These are phyloP conservation scores for Carex parvula DNA, from an alignment of 176 grass and related monocot genomes.

Conservation along the genomic window DNA sequence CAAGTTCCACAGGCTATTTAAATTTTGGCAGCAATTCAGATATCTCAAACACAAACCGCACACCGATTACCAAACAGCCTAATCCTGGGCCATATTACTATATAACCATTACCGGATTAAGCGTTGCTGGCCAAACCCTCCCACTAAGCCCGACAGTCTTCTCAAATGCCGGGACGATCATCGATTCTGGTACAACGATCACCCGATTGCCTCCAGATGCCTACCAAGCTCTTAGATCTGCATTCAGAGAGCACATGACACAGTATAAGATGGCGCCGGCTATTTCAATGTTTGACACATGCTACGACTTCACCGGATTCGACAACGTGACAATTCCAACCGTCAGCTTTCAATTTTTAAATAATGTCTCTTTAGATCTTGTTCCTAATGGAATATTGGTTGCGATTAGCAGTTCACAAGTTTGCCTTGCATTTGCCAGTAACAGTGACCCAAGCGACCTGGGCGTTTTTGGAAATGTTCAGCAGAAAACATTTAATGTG, in stretches of 20 bases:
- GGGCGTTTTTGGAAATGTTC: conserved; percentile 39
- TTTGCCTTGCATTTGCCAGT: conserved; percentile 33
- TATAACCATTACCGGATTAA: conserved; percentile 30
- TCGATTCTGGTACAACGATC: conserved; percentile 49
- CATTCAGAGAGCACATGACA: conserved; percentile 33
- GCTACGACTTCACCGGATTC: conserved; percentile 39
- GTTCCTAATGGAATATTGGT: neutral
- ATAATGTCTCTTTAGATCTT: conserved; percentile 24
- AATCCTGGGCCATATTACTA: conserved; percentile 12
- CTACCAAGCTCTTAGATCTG: conserved; percentile 26
- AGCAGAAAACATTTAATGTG: conserved; percentile 35
- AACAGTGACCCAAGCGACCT: neutral
- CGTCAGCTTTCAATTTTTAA: conserved; percentile 26
- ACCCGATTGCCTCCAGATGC: conserved; percentile 29
- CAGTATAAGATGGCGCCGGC: conserved; percentile 11
- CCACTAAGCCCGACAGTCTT: conserved; percentile 1
- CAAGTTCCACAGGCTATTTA: conserved; percentile 37
- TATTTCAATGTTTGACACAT: conserved; percentile 18
- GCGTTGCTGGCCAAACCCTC: conserved; percentile 13
- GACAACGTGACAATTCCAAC: conserved; percentile 5
- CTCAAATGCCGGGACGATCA: neutral
- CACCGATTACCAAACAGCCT: neutral
- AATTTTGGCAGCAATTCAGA: neutral
- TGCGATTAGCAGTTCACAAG: neutral
- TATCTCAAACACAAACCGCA: conserved; percentile 15